phyloP scores from a whole-genome alignment of 1,284 basidiomycete genomes.

The Volvariella volvacea region DNA sequence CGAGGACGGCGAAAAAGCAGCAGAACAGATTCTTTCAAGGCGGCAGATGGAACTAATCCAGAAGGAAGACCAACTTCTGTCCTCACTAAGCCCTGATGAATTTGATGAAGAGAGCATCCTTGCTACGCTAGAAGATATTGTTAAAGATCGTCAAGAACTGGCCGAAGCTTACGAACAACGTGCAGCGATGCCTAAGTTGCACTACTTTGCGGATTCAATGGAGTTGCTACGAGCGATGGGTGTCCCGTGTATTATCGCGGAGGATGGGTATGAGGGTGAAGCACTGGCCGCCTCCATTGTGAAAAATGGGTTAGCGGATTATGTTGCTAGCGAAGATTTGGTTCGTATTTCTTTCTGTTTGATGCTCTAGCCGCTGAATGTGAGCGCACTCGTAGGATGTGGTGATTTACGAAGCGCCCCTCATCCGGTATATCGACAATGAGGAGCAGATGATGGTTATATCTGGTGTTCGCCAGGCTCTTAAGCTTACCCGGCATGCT shows the following conservation, averaged over 20 bases:
- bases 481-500: slow-evolving; percentile 46
- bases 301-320: slow-evolving; percentile 67
- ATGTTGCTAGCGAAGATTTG: slow-evolving; percentile 84
- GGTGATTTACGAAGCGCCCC: slow-evolving; percentile 69
- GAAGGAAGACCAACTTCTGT: not conserved
- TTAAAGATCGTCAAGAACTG: slow-evolving; percentile 37
- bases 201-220: slow-evolving; percentile 59
- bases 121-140: slow-evolving; percentile 30
- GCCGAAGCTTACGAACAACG: slow-evolving; percentile 58
- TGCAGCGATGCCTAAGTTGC: slow-evolving; percentile 45
- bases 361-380: not conserved
- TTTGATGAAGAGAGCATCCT: slow-evolving; percentile 16
- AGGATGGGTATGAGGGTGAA: slow-evolving; percentile 74
- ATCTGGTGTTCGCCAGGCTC: slow-evolving; percentile 52
- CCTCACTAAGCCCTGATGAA: too few species aligned
- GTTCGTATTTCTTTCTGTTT: slow-evolving; percentile 27
- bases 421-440: slow-evolving; percentile 53
- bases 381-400: slow-evolving; percentile 56
- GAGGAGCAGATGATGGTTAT: slow-evolving; percentile 54
- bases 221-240: slow-evolving; percentile 70
- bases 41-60: not conserved
- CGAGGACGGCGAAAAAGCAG: too few species aligned
- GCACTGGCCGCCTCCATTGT: slow-evolving; percentile 76
- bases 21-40: too few species aligned
- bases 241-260: slow-evolving; percentile 63